These are phyloP conservation scores for Sordariomycetes sp. DNA, from an alignment of 2,329 filamentous ascomycete species.

Conservation along the genomic window DNA sequence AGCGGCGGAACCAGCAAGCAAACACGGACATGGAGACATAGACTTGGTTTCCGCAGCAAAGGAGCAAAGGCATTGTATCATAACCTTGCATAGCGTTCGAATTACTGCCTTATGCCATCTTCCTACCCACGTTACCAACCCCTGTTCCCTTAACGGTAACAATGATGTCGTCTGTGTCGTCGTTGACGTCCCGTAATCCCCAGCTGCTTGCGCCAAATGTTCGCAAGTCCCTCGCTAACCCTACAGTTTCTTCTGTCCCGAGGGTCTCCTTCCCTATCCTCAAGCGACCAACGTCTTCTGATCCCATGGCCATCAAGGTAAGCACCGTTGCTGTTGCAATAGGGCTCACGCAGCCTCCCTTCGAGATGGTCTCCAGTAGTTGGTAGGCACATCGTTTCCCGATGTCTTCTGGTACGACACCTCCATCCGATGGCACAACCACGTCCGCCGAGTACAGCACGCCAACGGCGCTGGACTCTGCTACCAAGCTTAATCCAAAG, in stretches of 20 bases:
- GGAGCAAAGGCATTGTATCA: not conserved
- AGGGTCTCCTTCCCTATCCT: conserved; percentile 74
- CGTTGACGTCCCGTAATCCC: conserved; percentile 70
- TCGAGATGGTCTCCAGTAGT: conserved; percentile 71
- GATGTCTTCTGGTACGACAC: conserved; percentile 80
- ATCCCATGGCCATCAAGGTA: conserved; percentile 94
- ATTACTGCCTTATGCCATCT: conserved; percentile 49
- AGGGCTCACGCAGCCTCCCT: conserved; percentile 72
- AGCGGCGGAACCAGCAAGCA: not conserved
- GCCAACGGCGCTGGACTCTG: conserved; percentile 75
- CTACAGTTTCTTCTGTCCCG: conserved; percentile 70
- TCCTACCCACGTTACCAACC: conserved; percentile 89
- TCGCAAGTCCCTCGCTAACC: conserved; percentile 73
- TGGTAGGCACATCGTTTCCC: conserved; percentile 84
- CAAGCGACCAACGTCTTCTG: conserved; percentile 85
- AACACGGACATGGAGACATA: not conserved
- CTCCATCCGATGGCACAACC: conserved; percentile 64
- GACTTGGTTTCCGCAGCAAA: not conserved
- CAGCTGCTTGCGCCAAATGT: conserved; percentile 87
- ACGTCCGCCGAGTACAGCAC: conserved; percentile 85
- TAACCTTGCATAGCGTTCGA: not conserved
- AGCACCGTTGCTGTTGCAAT: conserved; percentile 67
- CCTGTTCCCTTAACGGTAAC: conserved; percentile 88
- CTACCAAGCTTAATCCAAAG: conserved; percentile 84
- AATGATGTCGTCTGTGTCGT: conserved; percentile 63